Base-by-base conservation (phyloP, 441 rosid species). In the Corymbia citriodora region DNA sequence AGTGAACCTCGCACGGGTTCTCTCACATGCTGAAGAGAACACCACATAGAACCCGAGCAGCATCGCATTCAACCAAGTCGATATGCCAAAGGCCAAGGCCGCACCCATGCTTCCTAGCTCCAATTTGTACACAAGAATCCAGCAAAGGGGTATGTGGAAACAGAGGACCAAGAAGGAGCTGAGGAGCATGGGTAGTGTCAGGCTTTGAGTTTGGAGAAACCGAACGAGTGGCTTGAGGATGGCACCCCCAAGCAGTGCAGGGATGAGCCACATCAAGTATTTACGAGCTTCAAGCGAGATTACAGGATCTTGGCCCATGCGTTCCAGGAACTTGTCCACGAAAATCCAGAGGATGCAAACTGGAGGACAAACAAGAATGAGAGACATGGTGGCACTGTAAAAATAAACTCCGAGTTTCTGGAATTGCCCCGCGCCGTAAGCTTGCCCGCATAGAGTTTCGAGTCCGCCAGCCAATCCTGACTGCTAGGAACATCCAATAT, bases 371-470 rank as follows among this genome's bases (percentile, higher is more conserved):
- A 93, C 89, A 1, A 95, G 92, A 29, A 91, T 31, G 5, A 95
- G 94, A 31, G 91, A 94, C 81, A 95, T 79, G 17, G 93, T 93
- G 6, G 97, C 94, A 70, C 92, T 93, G 89, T 92, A 91, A 31
- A 96, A 94, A 81, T 94, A 91, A 45, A 92, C 90, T 87, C 96
- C 95, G 6, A 95, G 94, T 65, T 93, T 95, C 72, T 92, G 93
- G 89, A 93, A 93, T 87, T 95, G 93, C 63, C 92, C 61, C 13
- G 96, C 96, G 86, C 96, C 98, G 63, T 89, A 95, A 10, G 97
- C 95, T 94, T 95, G 98, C 6, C 98, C 96, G 33, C 95, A 95
- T 31, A 95, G 91, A 72, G 98, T 95, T 92, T 96, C 98, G 70
- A 96, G 68, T 52, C 94, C 96, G 13, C 97, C 94, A 7, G 95